These are phyloP conservation scores for Penicillium sp. DNA, from an alignment of 2,329 filamentous ascomycete genomes.

Conservation along the genomic window DNA sequence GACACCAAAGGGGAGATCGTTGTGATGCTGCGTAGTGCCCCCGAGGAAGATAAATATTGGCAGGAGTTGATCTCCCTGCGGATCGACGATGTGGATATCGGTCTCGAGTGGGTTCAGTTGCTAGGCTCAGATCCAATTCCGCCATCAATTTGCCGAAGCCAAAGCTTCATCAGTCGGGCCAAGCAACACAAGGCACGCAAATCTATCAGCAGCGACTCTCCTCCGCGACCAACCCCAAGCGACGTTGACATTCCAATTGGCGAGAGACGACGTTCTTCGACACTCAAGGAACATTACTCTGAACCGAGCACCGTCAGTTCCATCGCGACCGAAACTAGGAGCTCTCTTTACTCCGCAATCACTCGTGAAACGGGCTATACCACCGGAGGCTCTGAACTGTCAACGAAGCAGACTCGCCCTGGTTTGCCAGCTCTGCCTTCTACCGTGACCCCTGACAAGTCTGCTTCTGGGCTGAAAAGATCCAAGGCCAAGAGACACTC, in stretches of 20 bases:
- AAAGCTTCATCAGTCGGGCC: slow-evolving; percentile 51
- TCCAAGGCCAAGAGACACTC: slow-evolving; percentile 42
- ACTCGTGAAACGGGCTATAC: slow-evolving; percentile 38
- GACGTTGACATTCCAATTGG: slow-evolving; percentile 62
- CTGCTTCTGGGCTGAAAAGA: slow-evolving; percentile 37
- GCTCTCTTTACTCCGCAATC: slow-evolving; percentile 31
- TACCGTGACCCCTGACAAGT: slow-evolving; percentile 31
- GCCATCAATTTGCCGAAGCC: slow-evolving; percentile 55
- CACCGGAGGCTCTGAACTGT: slow-evolving; percentile 22
- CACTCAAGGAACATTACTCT: slow-evolving; percentile 29
- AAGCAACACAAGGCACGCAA: slow-evolving; percentile 36
- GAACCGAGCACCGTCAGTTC: slow-evolving; percentile 35
- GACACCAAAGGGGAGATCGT: slow-evolving; percentile 70
- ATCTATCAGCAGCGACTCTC: slow-evolving; percentile 21
- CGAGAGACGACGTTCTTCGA: slow-evolving; percentile 46
- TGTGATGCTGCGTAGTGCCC: slow-evolving; percentile 77
- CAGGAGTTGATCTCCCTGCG: slow-evolving; percentile 76
- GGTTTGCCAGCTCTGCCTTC: slow-evolving; percentile 35
- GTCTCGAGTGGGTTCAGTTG: slow-evolving; percentile 83
- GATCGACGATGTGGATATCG: slow-evolving; percentile 72
- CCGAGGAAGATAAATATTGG: slow-evolving; percentile 64
- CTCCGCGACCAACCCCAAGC: slow-evolving; percentile 42
- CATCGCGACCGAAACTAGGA: slow-evolving; percentile 26
- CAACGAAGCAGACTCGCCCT: slow-evolving; percentile 23
- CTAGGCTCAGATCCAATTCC: slow-evolving; percentile 66